Evolutionary conservation across 306 rosid genomes (phyloP).

Genomic region (Elaeagnus macrophylla): DNA sequence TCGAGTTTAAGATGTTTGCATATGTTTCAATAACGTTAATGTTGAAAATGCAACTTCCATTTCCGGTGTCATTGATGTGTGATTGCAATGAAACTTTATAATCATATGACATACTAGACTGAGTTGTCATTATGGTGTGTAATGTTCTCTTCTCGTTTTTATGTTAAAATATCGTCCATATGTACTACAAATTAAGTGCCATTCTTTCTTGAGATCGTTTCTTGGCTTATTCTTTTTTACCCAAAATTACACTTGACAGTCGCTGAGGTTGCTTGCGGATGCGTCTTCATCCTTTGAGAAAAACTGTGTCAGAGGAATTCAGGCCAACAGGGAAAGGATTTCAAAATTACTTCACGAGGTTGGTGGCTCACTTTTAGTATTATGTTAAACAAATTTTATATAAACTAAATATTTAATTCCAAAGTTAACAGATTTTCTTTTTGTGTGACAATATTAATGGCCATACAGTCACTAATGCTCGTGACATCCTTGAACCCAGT

Average conservation of each 20-base stretch:
- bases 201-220: slow-evolving; percentile 3
- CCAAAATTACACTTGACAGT: slow-evolving; percentile 42
- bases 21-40: too few species aligned
- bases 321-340: slow-evolving; percentile 89
- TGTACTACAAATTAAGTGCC: too few species aligned
- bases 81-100: too few species aligned
- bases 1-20: too few species aligned
- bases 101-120: too few species aligned
- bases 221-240: neutral
- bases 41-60: too few species aligned
- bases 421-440: slow-evolving; percentile 25
- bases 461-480: slow-evolving; percentile 85
- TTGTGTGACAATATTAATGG: slow-evolving; percentile 23
- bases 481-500: slow-evolving; percentile 94
- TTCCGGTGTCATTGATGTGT: too few species aligned
- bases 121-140: too few species aligned
- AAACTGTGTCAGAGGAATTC: slow-evolving; percentile 95
- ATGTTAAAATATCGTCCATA: too few species aligned
- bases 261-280: slow-evolving; percentile 88
- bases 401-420: slow-evolving; percentile 2
- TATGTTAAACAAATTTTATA: too few species aligned
- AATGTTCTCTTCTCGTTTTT: too few species aligned
- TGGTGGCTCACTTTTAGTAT: slow-evolving; percentile 21
- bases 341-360: slow-evolving; percentile 91
- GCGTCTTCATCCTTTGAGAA: slow-evolving; percentile 88